Percentiles rank a stretch among this genome's conserved stretches.
phyloP scores from a whole-genome alignment of 129 eudicot genomes.

The Pittosporum tobira region DNA sequence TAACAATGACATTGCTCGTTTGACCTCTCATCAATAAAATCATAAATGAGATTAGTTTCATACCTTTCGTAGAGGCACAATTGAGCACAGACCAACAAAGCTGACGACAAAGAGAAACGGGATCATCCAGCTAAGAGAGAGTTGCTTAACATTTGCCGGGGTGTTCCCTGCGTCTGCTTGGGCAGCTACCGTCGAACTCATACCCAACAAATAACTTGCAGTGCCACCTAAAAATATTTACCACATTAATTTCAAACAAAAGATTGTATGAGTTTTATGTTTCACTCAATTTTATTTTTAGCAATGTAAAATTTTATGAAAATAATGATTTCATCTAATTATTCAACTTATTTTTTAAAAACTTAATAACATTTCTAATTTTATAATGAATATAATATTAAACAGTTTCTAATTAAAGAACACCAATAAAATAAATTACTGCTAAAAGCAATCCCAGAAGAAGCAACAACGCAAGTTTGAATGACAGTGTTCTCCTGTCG shows the following conservation, averaged over 20 bases:
- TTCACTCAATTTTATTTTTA: no score
- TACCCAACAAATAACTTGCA: constrained; percentile 31
- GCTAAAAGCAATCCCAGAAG: constrained; percentile 66
- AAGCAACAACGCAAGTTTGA: constrained; percentile 67
- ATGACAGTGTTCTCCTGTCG: constrained; percentile 64
- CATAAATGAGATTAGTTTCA: background rate
- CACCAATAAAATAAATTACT: no score
- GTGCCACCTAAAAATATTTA: constrained; percentile 27
- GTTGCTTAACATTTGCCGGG: constrained; percentile 41
- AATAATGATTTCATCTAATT: no score
- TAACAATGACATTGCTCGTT: no score
- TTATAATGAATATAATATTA: background rate
- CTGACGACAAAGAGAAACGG: constrained; percentile 59
- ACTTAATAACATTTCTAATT: background rate
- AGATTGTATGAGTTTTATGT: background rate
- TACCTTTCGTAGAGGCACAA: constrained; percentile 69
- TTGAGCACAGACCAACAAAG: constrained; percentile 58
- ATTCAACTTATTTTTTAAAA: no score
- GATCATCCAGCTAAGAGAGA: constrained; percentile 42
- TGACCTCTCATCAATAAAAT: no score
- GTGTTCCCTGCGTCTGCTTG: constrained; percentile 42
- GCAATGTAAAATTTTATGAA: background rate
- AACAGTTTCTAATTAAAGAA: no score
- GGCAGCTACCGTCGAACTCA: constrained; percentile 24
- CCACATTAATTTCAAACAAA: background rate